Evolutionary conservation across 768 basidiomycete genomes (phyloP).

Genomic region (Mycena olivaceomarginata): DNA sequence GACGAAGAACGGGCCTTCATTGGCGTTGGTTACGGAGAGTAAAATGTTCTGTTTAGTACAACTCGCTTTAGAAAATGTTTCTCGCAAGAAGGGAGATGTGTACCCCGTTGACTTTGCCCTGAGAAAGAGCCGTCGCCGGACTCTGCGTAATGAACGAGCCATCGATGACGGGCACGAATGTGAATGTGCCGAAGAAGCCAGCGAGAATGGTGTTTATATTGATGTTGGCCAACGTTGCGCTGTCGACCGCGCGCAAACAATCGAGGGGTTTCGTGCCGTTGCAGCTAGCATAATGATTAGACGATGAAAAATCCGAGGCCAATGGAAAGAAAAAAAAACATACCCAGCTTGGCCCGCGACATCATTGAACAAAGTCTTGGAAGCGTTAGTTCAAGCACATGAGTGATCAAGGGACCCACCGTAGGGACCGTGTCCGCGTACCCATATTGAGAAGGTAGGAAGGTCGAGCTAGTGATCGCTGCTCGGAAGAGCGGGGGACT

Average conservation of each 20-base stretch:
- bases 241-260: background rate
- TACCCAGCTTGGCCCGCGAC: background rate
- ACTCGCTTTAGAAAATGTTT: background rate
- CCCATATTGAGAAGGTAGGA: slow-evolving; percentile 53
- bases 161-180: slow-evolving; percentile 58
- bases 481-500: slow-evolving; percentile 50
- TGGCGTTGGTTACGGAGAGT: slow-evolving; percentile 49
- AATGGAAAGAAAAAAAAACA: background rate
- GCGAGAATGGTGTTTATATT: background rate
- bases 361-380: background rate
- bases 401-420: slow-evolving; percentile 1
- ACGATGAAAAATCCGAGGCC: background rate
- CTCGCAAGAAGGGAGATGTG: background rate
- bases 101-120: slow-evolving; percentile 7
- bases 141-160: slow-evolving; percentile 55
- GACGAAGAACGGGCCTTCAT: slow-evolving; percentile 51
- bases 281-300: background rate
- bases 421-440: slow-evolving; percentile 44
- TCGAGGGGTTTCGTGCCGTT: background rate
- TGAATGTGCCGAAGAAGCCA: slow-evolving; percentile 35
- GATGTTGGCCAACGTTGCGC: background rate
- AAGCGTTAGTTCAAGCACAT: background rate
- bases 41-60: slow-evolving; percentile 33
- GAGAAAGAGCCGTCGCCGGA: slow-evolving; percentile 51
- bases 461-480: slow-evolving; percentile 43